phyloP scores from a whole-genome alignment of 2,329 filamentous ascomycete species.

The Aspergillus pseudoterreus region DNA sequence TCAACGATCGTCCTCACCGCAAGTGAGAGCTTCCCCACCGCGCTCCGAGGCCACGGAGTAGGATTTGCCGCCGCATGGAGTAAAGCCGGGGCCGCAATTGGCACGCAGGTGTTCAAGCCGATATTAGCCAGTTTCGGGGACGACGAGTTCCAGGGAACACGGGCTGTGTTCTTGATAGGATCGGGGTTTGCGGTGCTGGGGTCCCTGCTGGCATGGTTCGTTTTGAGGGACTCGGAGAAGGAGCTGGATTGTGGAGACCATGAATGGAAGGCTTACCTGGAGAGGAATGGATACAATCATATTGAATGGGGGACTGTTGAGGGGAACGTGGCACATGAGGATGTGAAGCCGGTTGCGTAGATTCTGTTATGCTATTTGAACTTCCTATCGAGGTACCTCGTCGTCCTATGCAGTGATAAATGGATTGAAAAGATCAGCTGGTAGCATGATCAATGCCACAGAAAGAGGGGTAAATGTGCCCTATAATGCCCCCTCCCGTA shows the following conservation, averaged over 20 bases:
- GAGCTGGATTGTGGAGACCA: constrained; percentile 45
- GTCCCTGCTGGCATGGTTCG: constrained; percentile 42
- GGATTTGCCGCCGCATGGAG: constrained; percentile 47
- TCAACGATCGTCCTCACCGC: constrained; percentile 36
- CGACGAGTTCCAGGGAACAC: constrained; percentile 42
- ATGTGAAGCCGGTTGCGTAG: too few relatives aligned
- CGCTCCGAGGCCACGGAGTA: constrained; percentile 48
- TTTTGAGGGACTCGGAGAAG: constrained; percentile 44
- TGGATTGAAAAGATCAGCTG: too few relatives aligned
- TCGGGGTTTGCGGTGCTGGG: constrained; percentile 49
- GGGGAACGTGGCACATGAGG: too few relatives aligned
- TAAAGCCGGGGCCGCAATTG: constrained; percentile 51
- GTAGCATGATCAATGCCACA: too few relatives aligned
- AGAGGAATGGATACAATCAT: constrained; percentile 38
- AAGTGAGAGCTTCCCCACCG: constrained; percentile 50
- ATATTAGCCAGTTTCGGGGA: constrained; percentile 46
- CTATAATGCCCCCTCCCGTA: too few relatives aligned
- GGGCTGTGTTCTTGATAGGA: constrained; percentile 51
- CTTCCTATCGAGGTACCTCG: too few relatives aligned
- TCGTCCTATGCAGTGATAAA: too few relatives aligned
- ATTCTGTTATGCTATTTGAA: too few relatives aligned
- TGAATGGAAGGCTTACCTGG: constrained; percentile 44
- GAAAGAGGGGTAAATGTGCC: too few relatives aligned
- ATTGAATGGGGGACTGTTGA: constrained; percentile 20
- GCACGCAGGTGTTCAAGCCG: constrained; percentile 50